Base-by-base conservation (phyloP, 208 protist genomes). In the Acanthamoeba lenticulata region DNA sequence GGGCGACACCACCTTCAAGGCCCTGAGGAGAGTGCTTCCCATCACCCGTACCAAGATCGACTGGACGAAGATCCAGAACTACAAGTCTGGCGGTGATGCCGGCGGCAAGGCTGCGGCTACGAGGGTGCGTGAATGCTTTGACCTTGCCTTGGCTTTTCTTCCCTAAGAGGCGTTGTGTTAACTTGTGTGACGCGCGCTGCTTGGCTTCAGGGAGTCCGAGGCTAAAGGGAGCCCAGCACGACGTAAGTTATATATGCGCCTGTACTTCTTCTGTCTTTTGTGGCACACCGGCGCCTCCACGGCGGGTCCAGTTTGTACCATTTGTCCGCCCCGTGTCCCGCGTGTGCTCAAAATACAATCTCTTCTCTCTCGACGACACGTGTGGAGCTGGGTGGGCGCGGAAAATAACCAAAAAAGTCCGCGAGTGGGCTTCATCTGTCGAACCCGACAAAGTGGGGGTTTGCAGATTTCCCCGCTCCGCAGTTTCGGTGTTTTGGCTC, bases 1-100 rank as follows among this genome's bases (percentile, higher is more conserved):
- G 95, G 94, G 95, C 45, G 96, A 96, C 40, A 97, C 95, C 67
- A 97, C 96, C 2, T 98, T 98, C 96, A 98, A 98, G 57, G 96
- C 90, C 45, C 69, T 98, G 21, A 93, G 97, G 40, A 94, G 96
- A 55, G 89, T 77, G 29, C 94, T 98, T 9, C 97, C 97, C 81
- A 95, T 98, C 69, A 97, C 96, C 27, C 94, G 94, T 36, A 92
- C 45, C 17, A 97, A 97, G 79, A 94, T 98, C 42, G 96, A 98
- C 86, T 98, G 96, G 96, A 65, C 94, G 74, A 97, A 97, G 94
- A 97, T 97, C 42, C 29, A 47, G 47, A 81, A 94, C 65, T 79
- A 92, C 88, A 92, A 92, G 88, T 65, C 49, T 62, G 79, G 79
- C 38, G 69, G 69, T 45, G 69, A 79, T 79, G 69, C 69, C 44